These are phyloP conservation scores for Phragmites australis DNA, from an alignment of 176 grass and related monocot species.

Conservation along the genomic window DNA sequence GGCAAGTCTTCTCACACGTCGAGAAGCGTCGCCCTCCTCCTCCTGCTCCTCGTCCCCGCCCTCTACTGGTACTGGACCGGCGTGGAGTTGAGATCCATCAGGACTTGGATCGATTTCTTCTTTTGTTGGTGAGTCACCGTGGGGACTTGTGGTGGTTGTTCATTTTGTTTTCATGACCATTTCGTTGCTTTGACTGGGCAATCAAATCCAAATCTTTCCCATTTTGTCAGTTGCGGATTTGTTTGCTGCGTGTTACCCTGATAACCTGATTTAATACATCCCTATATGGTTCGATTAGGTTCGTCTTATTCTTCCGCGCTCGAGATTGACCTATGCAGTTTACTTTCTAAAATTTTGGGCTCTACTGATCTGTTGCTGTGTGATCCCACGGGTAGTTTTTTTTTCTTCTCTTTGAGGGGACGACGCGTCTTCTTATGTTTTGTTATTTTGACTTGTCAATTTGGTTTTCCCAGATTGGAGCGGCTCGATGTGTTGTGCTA, in stretches of 20 bases:
- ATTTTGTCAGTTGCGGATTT: neutral
- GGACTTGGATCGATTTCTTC: neutral
- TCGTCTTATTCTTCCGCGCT: neutral
- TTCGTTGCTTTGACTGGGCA: neutral
- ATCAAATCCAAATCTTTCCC: neutral
- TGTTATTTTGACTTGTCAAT: neutral
- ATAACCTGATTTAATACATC: neutral
- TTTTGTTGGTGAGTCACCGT: neutral
- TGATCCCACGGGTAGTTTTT: neutral
- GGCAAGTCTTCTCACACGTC: neutral
- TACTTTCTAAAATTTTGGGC: neutral
- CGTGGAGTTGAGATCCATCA: neutral
- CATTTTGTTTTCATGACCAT: neutral
- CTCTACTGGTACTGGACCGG: neutral
- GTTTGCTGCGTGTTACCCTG: neutral
- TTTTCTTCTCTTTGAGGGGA: neutral
- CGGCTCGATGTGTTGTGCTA: slow-evolving; percentile 6
- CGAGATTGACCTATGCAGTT: neutral
- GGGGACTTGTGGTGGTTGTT: neutral
- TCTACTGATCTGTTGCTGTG: neutral
- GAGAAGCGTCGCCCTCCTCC: neutral
- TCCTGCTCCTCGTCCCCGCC: neutral
- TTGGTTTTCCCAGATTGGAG: slow-evolving; percentile 21
- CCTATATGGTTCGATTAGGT: neutral
- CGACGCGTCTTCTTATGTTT: neutral